Base-by-base conservation (phyloP, 2,329 filamentous ascomycete species). In the Diplodia seriata region DNA sequence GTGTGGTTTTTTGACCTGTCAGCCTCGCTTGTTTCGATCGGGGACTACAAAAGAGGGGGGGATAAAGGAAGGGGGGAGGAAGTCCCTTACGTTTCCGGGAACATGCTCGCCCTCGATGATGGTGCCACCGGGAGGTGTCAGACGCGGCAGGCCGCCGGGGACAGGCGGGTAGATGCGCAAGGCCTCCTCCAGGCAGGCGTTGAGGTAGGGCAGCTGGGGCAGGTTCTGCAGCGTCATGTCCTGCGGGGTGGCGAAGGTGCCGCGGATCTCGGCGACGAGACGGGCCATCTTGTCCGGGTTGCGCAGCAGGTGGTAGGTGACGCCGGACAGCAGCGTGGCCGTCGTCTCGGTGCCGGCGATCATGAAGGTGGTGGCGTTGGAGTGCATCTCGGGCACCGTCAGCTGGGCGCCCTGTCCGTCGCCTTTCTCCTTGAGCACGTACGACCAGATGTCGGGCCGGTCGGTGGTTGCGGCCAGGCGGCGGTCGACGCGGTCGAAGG, bases 111-210 rank as follows among this genome's bases (percentile, higher is more conserved):
- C 33, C 71, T 70, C 61, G 49, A 76, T 51, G 15, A 50, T 64
- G 4, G 70, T 78, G 7, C 75, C 78, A 4, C 69, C 57, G 6
- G 76, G 76, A 0, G 71, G 71, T 0, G 70, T 65, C 15, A 56
- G 51, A 7, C 80, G 73, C 4, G 76, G 74, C 11, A 79, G 68
- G 1, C 78, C 76, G 7, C 71, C 70, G 1, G 81, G 74, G 1
- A 83, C 76, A 0, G 82, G 81, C 4, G 82, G 82, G 71, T 81
- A 81, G 12, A 81, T 74, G 2, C 83, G 73, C 5, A 84, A 71
- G 0, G 75, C 78, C 69, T 83, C 81, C 38, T 81, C 78, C 11
- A 83, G 71, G 47, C 77, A 78, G 0, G 64, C 64, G 23, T 66
- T 56, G 23, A 66, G 40, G 51, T 66, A 66, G 23, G 51, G 51